Evolutionary conservation across 768 basidiomycete species (phyloP), one percentile per base, ranked within the genome.

Genomic region (Russula virescens): DNA sequence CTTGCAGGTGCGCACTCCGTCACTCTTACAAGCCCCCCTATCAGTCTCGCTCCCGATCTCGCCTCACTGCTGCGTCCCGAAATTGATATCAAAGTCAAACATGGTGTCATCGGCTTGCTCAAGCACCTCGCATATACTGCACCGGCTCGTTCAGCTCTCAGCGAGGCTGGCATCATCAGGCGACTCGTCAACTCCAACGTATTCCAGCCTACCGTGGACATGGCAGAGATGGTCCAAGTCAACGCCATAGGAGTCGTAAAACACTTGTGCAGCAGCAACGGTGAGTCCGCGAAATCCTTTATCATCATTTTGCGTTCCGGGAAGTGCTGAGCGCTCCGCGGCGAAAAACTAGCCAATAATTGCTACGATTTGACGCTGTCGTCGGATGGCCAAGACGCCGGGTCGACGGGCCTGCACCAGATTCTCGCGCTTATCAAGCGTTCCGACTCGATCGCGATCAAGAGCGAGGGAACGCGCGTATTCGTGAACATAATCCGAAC

Each of bases 381-480:
- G 1, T 66, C 75, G 35, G 65, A 73, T 13, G 69, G 66, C 54
- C 65, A 58, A 69, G 52, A 73, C 2, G 46, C 71, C n/a, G 67
- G 69, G 19, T 68, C 76, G 1, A 83, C 82, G 25, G 83, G 85
- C 1, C 75, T 94, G 46, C 75, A 83, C 5, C 85, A 85, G 61
- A 81, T 98, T 49, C 77, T 97, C 35, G 83, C 82, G 7, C 80
- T 99, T 21, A 80, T 89, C 31, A 79, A 81, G 54, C 86, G 93
- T 46, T 88, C 93, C 6, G 89, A 95, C 68, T 88, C 88, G 21
- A 75, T 90, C 2, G 84, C 91, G 1, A 78, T 95, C 40, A 89
- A 88, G 74, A 94, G 89, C 70, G 96, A 99, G 76, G 90, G 90
- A 34, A 88, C 93, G 19, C 86, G 96, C 21, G 84, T 95, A 3